Percentiles rank a stretch among this genome's conserved stretches.
Conservation (phyloP, 75 land plant genomes). For the Cupressus sempervirens region DNA sequence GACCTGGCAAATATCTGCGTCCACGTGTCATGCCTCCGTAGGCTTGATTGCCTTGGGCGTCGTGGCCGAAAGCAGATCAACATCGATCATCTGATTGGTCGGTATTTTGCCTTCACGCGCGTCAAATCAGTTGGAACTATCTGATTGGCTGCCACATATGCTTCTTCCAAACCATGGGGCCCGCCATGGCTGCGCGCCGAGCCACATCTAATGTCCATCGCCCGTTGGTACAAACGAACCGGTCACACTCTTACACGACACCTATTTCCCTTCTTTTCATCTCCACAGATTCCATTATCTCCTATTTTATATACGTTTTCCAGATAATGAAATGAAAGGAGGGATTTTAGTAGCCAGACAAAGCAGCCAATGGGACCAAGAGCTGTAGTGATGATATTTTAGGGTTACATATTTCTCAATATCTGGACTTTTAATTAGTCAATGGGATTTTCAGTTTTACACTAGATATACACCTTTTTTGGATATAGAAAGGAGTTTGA, state of each 20-base stretch:
- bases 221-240: neutral
- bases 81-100: constrained; percentile 2
- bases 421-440: too few relatives aligned
- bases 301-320: neutral
- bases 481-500: too few relatives aligned
- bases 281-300: neutral
- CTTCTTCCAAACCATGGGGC: neutral
- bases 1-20: constrained; percentile 8
- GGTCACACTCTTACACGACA: neutral
- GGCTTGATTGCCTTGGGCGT: neutral
- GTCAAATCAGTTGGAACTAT: neutral
- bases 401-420: too few relatives aligned
- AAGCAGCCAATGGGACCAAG: too few relatives aligned
- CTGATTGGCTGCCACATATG: constrained; percentile 3
- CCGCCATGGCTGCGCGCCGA: neutral
- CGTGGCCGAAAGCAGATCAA: constrained; percentile 10
- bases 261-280: neutral
- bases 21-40: neutral
- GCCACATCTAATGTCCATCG: neutral
- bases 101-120: neutral
- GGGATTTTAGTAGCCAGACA: too few relatives aligned
- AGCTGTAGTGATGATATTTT: too few relatives aligned
- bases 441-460: too few relatives aligned
- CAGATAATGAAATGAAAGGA: neutral
- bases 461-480: too few relatives aligned